A percentile compares a stretch with the other conserved stretches of the same genome.
These are phyloP conservation scores for Marchantia polymorpha DNA, from an alignment of 225 moss, liverwort and hornwort species.

Conservation along the genomic window DNA sequence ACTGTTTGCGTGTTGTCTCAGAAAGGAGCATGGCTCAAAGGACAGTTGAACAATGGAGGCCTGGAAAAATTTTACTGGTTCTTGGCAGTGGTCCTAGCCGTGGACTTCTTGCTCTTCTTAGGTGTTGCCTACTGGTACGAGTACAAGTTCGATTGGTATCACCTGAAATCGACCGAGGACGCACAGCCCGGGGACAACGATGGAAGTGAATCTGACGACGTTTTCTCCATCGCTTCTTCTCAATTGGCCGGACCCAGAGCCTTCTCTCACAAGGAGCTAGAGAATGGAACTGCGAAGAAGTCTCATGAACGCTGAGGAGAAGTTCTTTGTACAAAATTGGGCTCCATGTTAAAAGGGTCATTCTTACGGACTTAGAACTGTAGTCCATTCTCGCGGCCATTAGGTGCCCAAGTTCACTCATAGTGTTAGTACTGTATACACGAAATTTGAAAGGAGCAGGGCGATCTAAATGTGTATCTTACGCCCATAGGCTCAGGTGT, in stretches of 20 bases:
- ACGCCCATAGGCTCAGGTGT: too few species aligned
- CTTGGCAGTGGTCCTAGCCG: constrained; percentile 21
- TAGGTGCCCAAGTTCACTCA: too few species aligned
- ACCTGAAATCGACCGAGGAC: neutral
- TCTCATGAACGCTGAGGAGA: neutral
- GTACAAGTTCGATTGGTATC: constrained; percentile 41
- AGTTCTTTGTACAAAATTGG: neutral
- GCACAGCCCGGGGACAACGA: neutral
- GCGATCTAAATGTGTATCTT: too few species aligned
- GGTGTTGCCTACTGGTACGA: constrained; percentile 27
- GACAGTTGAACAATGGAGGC: constrained; percentile 37
- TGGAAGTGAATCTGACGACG: neutral
- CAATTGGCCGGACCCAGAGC: neutral
- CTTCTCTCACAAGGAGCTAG: neutral
- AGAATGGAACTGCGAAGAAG: neutral
- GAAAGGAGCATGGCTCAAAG: constrained; percentile 38
- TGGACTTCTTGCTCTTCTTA: constrained; percentile 15
- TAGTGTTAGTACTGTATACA: too few species aligned
- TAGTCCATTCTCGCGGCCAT: too few species aligned
- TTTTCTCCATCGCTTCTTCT: constrained; percentile 19
- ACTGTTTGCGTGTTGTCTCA: neutral
- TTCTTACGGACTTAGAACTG: too few species aligned
- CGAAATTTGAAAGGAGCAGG: too few species aligned
- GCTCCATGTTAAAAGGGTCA: too few species aligned
- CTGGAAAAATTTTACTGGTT: constrained; percentile 44